Percentiles rank a stretch among this genome's conserved stretches.
phyloP scores from a whole-genome alignment of 768 basidiomycete genomes.

The Asterophora lycoperdoides region DNA sequence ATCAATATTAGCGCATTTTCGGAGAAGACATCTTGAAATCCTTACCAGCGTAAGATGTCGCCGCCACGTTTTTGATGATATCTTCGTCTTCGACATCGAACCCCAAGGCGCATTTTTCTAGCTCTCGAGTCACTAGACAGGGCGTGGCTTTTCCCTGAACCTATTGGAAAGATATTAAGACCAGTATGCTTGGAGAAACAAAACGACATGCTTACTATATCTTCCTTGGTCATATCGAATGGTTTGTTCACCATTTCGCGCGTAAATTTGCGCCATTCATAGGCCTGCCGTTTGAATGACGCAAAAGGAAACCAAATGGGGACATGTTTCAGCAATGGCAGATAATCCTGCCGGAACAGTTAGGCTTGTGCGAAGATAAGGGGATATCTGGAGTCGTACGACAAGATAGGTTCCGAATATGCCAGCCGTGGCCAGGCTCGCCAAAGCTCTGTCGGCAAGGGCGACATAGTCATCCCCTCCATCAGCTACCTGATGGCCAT shows the following conservation, averaged over 20 bases:
- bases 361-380: not conserved
- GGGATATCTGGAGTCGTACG: not conserved
- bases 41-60: slow-evolving; percentile 39
- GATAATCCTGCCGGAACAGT: slow-evolving; percentile 23
- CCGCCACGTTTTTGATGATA: slow-evolving; percentile 39
- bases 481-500: slow-evolving; percentile 34
- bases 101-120: slow-evolving; percentile 25
- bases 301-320: slow-evolving; percentile 41
- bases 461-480: slow-evolving; percentile 37
- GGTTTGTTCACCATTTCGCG: slow-evolving; percentile 36
- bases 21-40: not conserved
- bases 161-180: slow-evolving; percentile 12
- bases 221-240: slow-evolving; percentile 34
- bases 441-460: slow-evolving; percentile 36
- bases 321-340: slow-evolving; percentile 34
- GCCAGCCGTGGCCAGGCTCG: slow-evolving; percentile 32
- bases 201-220: slow-evolving; percentile 23
- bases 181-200: not conserved
- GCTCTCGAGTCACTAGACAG: slow-evolving; percentile 35
- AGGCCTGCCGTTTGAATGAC: slow-evolving; percentile 36
- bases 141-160: slow-evolving; percentile 24
- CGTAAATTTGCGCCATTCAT: slow-evolving; percentile 28
- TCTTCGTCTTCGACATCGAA: slow-evolving; percentile 28
- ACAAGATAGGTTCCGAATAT: slow-evolving; percentile 43
- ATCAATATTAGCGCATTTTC: not conserved